Base-by-base conservation (phyloP, 805 yeast genomes). In the Metschnikowia dekortorum region DNA sequence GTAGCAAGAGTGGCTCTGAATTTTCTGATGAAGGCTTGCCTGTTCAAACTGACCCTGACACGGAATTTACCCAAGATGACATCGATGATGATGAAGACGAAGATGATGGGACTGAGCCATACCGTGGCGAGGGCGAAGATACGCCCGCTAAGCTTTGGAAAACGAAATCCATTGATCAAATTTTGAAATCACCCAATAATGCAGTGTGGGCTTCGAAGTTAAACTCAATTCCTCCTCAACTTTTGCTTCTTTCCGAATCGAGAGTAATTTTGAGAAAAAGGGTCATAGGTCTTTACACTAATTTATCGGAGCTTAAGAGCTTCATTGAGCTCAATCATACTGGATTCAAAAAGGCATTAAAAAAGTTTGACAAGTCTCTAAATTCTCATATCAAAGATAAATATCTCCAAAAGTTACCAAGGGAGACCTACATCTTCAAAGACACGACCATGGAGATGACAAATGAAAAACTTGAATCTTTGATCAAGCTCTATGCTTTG, bases 351-450 rank as follows among this genome's bases (percentile, higher is more conserved):
- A 79, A 79, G 52, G 81, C 81, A 8, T 66, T 75, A 53, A 79
- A 79, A 56, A 78, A 79, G 57, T 79, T 79, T 54, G 83, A 79
- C 57, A 78, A 78, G 60, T 74, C 78, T 8, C 65, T 78, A 53
- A 70, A 75, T 51, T 71, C 77, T 16, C 60, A 63, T 36, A 61
- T 75, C 52, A 76, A 75, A 58, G 73, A 69, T 47, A 69, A 62
- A 2, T 78, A 73, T 57, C 64, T 77, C 36, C 76, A 48, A 61
- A 80, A 52, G 78, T 81, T 70, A 50, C 79, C 80, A 36, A 53
- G 59, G 11, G 61, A 61, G 16, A 62, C 76, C 2, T 70, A 74
- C 54, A 61, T 76, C 26, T 78, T 78, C 66, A 62, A 68, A 44
- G 54, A 51, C 3, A 44, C 65, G 7, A 71, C 76, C 7, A 53